Evolutionary conservation across 2,329 filamentous ascomycete species (phyloP), one percentile per base, ranked within the genome.

Genomic region (Cryphonectria japonica): DNA sequence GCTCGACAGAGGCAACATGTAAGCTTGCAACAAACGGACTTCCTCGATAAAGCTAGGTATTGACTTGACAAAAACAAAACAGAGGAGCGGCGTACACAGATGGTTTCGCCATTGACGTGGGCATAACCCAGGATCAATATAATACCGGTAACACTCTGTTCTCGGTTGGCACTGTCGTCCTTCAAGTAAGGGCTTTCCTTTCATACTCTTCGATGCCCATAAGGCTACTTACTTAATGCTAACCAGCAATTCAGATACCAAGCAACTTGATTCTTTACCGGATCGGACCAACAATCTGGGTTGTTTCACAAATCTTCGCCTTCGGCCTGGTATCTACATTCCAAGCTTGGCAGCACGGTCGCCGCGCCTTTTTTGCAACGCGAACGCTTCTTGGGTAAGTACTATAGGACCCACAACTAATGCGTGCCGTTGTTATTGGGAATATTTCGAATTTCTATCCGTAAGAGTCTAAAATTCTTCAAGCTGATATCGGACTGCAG

Each of bases 121-220:
- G 80, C 19, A 82, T 88, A 68, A 82, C 80, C 1, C 86, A 85
- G 50, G 81, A 84, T 66, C 82, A 87, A 64, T 83, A 87, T 74
- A 88, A 87, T 67, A 74, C 86, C 9, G 85, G 86, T 0, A 82
- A 85, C n/a, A 85, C 85, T 67, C 79, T 88, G 26, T 80, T 86
- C 14, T 84, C 83, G 0, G 81, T 83, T 2, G 85, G 85, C 0
- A 86, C 87, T 61, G 82, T 87, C 11, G 74, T 87, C 5, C 80
- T 82, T 6, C 81, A 85, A 52, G 75, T 76, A 22, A 8, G 41
- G 14, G 26, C 5, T 2, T 3, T 29, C 11, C 8, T 39, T 4
- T 22, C 37, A 16, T 13, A 2, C 2, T 19, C 14, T 2, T 59
- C 4, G 26, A 22, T 50, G n/a, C 2, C n/a, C 13, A 32, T 2